Percentiles rank a stretch among this genome's conserved stretches.
These are phyloP conservation scores for Monilinia aucupariae DNA, from an alignment of 2,329 filamentous ascomycete genomes.

Conservation along the genomic window DNA sequence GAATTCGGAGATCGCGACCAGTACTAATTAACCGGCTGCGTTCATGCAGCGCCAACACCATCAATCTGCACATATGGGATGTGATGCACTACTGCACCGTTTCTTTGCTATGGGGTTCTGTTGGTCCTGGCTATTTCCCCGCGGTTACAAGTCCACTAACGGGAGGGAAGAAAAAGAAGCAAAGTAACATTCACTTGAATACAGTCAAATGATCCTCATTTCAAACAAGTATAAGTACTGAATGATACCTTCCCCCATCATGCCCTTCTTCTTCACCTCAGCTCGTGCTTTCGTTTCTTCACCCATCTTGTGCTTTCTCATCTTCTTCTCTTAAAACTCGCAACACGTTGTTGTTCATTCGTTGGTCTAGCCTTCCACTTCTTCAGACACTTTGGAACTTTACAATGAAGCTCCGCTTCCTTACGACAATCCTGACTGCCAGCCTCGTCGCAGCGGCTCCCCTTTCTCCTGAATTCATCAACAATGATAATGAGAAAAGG, in stretches of 20 bases:
- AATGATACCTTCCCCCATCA: not conserved
- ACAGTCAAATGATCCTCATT: not conserved
- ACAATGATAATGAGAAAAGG: conserved; percentile 10
- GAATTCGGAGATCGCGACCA: conserved; percentile 2
- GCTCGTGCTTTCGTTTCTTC: not conserved
- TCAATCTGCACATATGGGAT: not conserved
- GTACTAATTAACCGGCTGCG: not conserved
- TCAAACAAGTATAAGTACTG: not conserved
- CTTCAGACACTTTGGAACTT: not conserved
- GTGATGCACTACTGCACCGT: not conserved
- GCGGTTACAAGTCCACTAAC: not conserved
- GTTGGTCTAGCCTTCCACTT: not conserved
- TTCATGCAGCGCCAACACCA: not conserved
- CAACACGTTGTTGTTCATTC: not conserved
- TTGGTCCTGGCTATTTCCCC: not conserved
- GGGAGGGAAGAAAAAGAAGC: not conserved
- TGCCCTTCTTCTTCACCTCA: not conserved
- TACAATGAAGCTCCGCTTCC: conserved; percentile 10
- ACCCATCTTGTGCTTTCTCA: not conserved
- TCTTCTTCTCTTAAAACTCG: not conserved
- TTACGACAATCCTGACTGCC: conserved; percentile 16
- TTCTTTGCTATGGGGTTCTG: not conserved
- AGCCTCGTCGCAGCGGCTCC: conserved; percentile 21
- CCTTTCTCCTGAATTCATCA: not conserved
- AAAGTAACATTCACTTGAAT: not conserved